These are phyloP conservation scores for Dendrobium catenatum DNA, from an alignment of 106 monocot species.

Conservation along the genomic window DNA sequence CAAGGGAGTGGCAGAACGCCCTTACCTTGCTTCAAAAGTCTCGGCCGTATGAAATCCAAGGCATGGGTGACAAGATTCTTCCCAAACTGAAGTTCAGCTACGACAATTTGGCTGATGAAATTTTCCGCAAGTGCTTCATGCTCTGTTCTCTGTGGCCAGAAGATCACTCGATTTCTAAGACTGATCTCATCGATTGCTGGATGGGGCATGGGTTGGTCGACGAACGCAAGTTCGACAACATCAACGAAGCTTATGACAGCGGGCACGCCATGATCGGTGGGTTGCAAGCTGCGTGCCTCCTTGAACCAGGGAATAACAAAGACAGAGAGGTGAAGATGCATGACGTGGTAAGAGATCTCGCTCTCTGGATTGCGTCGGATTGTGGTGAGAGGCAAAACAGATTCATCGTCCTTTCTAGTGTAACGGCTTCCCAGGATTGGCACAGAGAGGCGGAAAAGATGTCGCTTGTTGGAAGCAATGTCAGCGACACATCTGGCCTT, in stretches of 20 bases:
- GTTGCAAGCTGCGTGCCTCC: constrained; percentile 5
- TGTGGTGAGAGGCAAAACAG: constrained; percentile 2
- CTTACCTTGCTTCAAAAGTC: background rate
- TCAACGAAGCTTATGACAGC: background rate
- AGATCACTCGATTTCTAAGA: background rate
- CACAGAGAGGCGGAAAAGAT: constrained; percentile 10
- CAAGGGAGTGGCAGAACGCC: constrained; percentile 6
- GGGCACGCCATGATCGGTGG: constrained; percentile 11
- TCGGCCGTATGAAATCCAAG: background rate
- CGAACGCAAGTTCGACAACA: background rate
- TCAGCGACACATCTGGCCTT: background rate
- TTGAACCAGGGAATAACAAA: constrained; percentile 11
- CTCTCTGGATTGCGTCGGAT: background rate
- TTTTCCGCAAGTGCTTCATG: constrained; percentile 17
- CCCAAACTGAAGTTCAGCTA: constrained; percentile 26
- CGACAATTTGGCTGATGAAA: constrained; percentile 16
- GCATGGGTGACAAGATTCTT: background rate
- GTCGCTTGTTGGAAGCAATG: constrained; percentile 3
- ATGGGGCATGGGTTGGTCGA: constrained; percentile 26
- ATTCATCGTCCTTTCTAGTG: background rate
- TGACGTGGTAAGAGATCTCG: constrained; percentile 23
- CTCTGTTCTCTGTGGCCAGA: constrained; percentile 24
- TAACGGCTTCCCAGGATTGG: background rate
- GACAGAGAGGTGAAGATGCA: constrained; percentile 22
- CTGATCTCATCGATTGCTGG: constrained; percentile 24